phyloP scores from a whole-genome alignment of 148 eudicot species.

The Fagopyrum homotropicum region DNA sequence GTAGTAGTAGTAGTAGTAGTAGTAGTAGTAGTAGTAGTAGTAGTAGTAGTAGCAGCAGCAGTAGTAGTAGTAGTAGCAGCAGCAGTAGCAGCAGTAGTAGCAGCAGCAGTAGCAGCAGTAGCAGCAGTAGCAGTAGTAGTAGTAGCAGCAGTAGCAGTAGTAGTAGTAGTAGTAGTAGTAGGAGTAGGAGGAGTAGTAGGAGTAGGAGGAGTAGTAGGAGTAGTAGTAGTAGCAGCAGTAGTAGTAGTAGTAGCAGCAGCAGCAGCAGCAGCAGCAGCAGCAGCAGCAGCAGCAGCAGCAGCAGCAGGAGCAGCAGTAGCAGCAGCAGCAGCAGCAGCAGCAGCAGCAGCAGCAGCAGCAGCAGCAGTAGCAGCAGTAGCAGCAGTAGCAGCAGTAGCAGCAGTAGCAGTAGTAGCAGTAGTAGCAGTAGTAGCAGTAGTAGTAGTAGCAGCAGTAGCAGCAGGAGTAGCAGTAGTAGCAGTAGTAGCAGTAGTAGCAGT shows the following conservation, averaged over 20 bases:
- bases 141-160: neutral
- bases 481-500: slow-evolving; percentile 13
- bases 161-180: slow-evolving; percentile 1
- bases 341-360: neutral
- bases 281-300: too few relatives aligned
- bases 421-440: neutral
- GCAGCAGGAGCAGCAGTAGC: too few relatives aligned
- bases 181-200: neutral
- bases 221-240: slow-evolving; percentile 4
- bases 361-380: too few relatives aligned
- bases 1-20: slow-evolving; percentile 14
- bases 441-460: neutral
- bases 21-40: slow-evolving; percentile 5
- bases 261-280: neutral
- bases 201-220: neutral
- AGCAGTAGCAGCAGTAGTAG: neutral
- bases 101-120: neutral
- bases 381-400: too few relatives aligned
- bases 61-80: neutral
- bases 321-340: too few relatives aligned
- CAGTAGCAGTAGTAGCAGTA: too few relatives aligned
- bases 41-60: neutral
- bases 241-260: neutral
- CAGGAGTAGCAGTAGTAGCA: neutral
- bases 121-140: neutral